Percentiles rank a stretch among this genome's conserved stretches.
Evolutionary conservation across 805 yeast species (phyloP).

Genomic region (Wickerhamiella sergipiensis): DNA sequence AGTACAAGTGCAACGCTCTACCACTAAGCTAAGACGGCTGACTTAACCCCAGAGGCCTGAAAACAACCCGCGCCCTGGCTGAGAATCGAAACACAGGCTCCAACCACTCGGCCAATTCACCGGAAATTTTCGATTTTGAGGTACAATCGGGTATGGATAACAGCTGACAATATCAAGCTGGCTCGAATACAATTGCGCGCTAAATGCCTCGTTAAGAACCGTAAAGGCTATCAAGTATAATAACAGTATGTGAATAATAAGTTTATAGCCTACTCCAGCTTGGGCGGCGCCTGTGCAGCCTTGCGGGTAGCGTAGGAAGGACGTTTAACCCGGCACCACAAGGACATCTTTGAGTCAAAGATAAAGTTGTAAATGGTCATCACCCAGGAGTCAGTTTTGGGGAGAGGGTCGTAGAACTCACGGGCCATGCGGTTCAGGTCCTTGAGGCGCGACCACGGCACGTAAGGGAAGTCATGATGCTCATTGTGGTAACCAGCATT

Average conservation of each 20-base stretch:
- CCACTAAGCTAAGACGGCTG: slow-evolving; percentile 97
- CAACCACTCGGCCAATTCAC: not conserved
- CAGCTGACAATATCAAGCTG: too few species aligned
- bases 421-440: slow-evolving; percentile 49
- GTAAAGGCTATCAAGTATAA: too few species aligned
- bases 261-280: not conserved
- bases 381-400: slow-evolving; percentile 65
- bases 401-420: slow-evolving; percentile 74
- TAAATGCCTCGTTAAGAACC: too few species aligned
- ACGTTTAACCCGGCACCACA: slow-evolving; percentile 76
- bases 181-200: too few species aligned
- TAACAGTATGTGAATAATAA: not conserved
- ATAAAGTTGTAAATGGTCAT: slow-evolving; percentile 63
- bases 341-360: slow-evolving; percentile 47
- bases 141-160: not conserved
- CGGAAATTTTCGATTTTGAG: not conserved
- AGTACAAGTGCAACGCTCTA: slow-evolving; percentile 99
- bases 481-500: slow-evolving; percentile 91
- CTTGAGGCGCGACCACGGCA: slow-evolving; percentile 78
- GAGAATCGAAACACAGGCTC: not conserved
- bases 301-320: slow-evolving; percentile 9
- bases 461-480: slow-evolving; percentile 89
- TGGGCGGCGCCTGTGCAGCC: not conserved
- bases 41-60: not conserved
- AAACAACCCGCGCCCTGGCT: not conserved